Conservation (phyloP, 2,329 filamentous ascomycete species). For the Monosporascus ibericus region DNA sequence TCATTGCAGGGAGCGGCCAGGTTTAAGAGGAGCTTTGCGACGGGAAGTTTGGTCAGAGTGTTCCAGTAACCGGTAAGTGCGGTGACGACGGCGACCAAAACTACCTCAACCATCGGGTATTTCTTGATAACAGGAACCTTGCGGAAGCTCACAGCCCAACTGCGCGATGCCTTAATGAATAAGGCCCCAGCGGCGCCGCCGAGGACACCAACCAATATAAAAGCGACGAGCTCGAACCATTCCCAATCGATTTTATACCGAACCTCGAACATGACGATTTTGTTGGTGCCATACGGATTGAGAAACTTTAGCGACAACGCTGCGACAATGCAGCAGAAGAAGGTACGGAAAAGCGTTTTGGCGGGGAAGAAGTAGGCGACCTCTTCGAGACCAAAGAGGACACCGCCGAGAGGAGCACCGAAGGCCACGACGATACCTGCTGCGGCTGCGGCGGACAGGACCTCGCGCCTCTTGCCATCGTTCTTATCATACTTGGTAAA, state of each 20-base stretch:
- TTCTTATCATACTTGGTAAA: slow-evolving; percentile 92
- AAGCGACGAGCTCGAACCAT: slow-evolving; percentile 81
- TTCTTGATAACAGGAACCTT: slow-evolving; percentile 74
- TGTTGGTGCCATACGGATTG: slow-evolving; percentile 91
- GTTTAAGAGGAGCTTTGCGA: slow-evolving; percentile 86
- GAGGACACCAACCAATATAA: slow-evolving; percentile 78
- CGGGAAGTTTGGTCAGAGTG: slow-evolving; percentile 77
- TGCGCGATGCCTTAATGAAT: slow-evolving; percentile 91
- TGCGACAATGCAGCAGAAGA: slow-evolving; percentile 95
- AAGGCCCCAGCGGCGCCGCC: slow-evolving; percentile 81
- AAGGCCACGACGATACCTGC: slow-evolving; percentile 93
- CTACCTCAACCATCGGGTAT: slow-evolving; percentile 79
- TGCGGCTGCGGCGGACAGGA: slow-evolving; percentile 86
- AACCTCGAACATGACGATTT: slow-evolving; percentile 95
- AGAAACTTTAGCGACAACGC: slow-evolving; percentile 89
- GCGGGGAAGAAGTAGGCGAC: slow-evolving; percentile 96
- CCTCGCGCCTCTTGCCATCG: slow-evolving; percentile 88
- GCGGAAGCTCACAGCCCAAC: slow-evolving; percentile 87
- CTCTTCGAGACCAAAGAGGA: slow-evolving; percentile 90
- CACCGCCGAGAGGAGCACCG: slow-evolving; percentile 79
- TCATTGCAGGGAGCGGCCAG: slow-evolving; percentile 81
- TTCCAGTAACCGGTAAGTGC: slow-evolving; percentile 92
- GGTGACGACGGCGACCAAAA: slow-evolving; percentile 79
- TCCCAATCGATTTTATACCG: slow-evolving; percentile 88
- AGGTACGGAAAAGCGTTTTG: slow-evolving; percentile 94